Conservation (phyloP, 2,329 filamentous ascomycete species). For the Colletotrichum gigasporum region DNA sequence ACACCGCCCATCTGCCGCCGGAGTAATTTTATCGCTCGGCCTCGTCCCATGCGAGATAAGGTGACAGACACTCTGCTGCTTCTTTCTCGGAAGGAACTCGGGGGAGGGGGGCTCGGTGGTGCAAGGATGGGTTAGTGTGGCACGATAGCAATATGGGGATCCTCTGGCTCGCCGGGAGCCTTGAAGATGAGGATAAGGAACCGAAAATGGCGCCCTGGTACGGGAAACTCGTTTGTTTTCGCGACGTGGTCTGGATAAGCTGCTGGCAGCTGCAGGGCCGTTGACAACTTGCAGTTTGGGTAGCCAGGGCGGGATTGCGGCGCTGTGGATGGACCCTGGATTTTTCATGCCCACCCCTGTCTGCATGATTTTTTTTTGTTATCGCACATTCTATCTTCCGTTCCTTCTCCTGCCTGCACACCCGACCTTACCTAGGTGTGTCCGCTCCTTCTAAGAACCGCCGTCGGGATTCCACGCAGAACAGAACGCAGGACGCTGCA, state of each 20-base stretch:
- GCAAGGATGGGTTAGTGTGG: neutral
- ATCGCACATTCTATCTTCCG: no score
- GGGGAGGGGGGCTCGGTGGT: slow-evolving; percentile 3
- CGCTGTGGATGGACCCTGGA: slow-evolving; percentile 27
- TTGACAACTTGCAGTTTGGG: neutral
- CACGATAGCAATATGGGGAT: no score
- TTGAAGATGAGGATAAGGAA: neutral
- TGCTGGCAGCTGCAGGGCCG: slow-evolving; percentile 5
- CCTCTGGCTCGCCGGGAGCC: no score
- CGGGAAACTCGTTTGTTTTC: neutral
- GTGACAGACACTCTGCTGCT: neutral
- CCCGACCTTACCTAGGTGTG: no score
- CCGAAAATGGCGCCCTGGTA: no score
- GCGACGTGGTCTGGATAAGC: neutral
- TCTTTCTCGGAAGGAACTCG: neutral
- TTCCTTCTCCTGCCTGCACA: neutral
- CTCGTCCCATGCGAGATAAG: slow-evolving; percentile 6
- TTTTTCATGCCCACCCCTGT: neutral
- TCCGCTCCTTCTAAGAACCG: neutral
- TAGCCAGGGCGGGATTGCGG: slow-evolving; percentile 18
- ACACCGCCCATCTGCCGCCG: slow-evolving; percentile 14
- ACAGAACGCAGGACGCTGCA: neutral
- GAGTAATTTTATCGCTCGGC: slow-evolving; percentile 12
- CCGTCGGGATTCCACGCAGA: neutral
- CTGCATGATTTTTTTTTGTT: neutral